Base-by-base conservation (phyloP, 805 yeast species). In the Tetrapisispora phaffii region DNA sequence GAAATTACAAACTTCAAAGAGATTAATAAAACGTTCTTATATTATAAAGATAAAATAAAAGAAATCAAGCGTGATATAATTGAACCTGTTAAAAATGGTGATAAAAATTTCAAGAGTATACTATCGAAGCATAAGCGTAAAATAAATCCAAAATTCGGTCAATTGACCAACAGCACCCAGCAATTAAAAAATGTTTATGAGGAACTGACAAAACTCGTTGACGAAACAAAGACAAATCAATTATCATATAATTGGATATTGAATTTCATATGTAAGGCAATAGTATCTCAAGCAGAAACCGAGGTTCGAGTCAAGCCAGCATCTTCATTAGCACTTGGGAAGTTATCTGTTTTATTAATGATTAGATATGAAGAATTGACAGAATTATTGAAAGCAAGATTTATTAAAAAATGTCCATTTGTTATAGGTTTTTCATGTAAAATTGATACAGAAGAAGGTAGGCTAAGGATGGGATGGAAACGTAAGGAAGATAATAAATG, bases 111-210 rank as follows among this genome's bases (percentile, higher is more conserved):
- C 32, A 81, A 80, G 53, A 76, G 74, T 40, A 58, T 62, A n/a
- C 72, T 80, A 31, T 71, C 74, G 17, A 72, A 73, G n/a, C 73
- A 79, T 45, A 82, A 82, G 57, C 70, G 96, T 41, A 79, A 80
- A 55, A 77, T 93, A 52, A 86, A 86, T 57, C 93, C 96, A 6
- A 84, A 82, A 58, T 79, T 93, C 52, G 97, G 98, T 12, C 97
- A 93, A 66, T 69, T 93, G 48, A 87, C 96, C 1, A 81, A 79
- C 56, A 79, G 88, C 44, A 64, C 59, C 44, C 39, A 62, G 2
- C 96, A 93, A 58, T 68, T 88, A 36, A 57, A 61, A 1, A 62
- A 65, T 16, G 71, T 85, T 36, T 68, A 73, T 1, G 48, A 52
- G 6, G 87, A 80, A 39, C 65, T 93, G 2, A 53, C 67, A 1